phyloP scores from a whole-genome alignment of 768 basidiomycete genomes.

The Macrolepiota dolichaula region DNA sequence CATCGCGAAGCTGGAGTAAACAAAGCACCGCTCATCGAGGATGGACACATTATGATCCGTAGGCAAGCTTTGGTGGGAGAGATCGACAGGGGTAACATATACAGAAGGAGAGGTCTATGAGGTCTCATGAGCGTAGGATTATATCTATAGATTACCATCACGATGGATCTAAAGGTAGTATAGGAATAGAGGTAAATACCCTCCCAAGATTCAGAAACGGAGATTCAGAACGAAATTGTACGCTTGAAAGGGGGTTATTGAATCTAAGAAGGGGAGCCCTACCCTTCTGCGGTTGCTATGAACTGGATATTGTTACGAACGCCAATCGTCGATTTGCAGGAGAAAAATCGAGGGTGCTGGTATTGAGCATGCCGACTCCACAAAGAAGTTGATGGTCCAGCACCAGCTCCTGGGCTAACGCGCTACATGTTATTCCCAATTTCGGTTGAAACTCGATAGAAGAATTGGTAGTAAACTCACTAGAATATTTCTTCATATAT shows the following conservation, averaged over 20 bases:
- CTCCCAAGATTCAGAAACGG: no score
- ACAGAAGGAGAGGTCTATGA: not conserved
- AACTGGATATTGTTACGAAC: not conserved
- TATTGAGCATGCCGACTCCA: not conserved
- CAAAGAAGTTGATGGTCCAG: not conserved
- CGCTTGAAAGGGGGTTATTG: not conserved
- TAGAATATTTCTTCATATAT: not conserved
- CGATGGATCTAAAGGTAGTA: not conserved
- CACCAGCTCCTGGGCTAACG: not conserved
- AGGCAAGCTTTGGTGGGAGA: not conserved
- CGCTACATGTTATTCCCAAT: not conserved
- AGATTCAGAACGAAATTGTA: not conserved
- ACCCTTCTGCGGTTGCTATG: not conserved
- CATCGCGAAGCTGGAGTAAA: not conserved
- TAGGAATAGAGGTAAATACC: not conserved
- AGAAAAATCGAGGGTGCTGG: not conserved
- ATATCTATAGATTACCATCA: not conserved
- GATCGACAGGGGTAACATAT: not conserved
- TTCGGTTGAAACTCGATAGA: not conserved
- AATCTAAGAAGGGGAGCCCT: not conserved
- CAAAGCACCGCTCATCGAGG: not conserved
- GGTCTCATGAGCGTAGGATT: not conserved
- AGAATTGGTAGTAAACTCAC: not conserved
- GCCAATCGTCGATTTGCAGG: not conserved
- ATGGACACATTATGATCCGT: not conserved